Evolutionary conservation across 2,329 filamentous ascomycete species (phyloP).

Genomic region (Fusarium subtropicale): DNA sequence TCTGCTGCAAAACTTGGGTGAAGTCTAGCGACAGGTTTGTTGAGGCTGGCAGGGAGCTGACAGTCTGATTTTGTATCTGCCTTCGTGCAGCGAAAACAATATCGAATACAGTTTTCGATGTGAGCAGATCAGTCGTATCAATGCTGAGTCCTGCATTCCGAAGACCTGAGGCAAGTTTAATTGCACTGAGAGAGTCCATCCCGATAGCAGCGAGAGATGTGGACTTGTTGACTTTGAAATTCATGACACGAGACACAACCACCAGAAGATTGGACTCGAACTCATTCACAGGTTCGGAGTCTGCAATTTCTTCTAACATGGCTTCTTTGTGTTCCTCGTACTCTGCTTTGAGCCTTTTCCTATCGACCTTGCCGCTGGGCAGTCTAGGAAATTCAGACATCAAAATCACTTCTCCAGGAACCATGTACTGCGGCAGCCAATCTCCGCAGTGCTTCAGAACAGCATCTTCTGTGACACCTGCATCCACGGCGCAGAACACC

Average conservation of each 20-base stretch:
- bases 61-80: not conserved
- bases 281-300: constrained; percentile 35
- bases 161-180: constrained; percentile 70
- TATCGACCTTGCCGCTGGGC: constrained; percentile 86
- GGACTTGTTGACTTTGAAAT: constrained; percentile 50
- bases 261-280: constrained; percentile 52
- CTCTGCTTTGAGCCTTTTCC: constrained; percentile 68
- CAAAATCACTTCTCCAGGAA: constrained; percentile 78
- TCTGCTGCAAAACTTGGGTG: constrained; percentile 30
- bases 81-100: constrained; percentile 38
- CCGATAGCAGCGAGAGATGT: constrained; percentile 65
- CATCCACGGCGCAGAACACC: constrained; percentile 74
- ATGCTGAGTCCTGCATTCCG: constrained; percentile 66
- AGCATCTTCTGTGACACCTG: constrained; percentile 48
- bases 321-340: constrained; percentile 51
- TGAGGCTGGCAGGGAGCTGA: not conserved
- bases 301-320: not conserved
- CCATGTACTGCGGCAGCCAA: constrained; percentile 87
- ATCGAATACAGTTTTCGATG: constrained; percentile 59
- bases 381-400: constrained; percentile 76
- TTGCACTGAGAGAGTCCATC: constrained; percentile 69
- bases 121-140: constrained; percentile 71
- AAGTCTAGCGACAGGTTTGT: constrained; percentile 36
- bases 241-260: constrained; percentile 57
- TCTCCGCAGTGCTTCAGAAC: constrained; percentile 71